phyloP scores from a whole-genome alignment of 305 asterid species.

The Plantago coronopus region DNA sequence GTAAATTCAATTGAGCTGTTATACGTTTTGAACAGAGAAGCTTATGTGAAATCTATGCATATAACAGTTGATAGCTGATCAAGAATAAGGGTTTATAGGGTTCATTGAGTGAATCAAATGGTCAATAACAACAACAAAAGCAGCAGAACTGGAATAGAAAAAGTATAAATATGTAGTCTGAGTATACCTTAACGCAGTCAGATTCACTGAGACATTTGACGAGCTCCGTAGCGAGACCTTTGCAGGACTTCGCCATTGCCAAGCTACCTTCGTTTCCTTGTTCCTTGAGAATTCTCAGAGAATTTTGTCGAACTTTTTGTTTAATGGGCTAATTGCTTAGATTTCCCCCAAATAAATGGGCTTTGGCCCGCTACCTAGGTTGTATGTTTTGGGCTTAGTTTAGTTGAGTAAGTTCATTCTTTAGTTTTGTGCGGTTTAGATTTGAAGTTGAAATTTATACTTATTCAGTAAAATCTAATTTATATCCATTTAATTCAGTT shows the following conservation, averaged over 20 bases:
- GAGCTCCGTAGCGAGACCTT: conserved; percentile 83
- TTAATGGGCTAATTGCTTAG: background rate
- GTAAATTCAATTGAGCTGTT: too few species aligned
- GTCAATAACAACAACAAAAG: too few species aligned
- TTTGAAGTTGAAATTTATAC: too few species aligned
- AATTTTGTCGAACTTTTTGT: too few species aligned
- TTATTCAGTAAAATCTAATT: too few species aligned
- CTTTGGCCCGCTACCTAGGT: background rate
- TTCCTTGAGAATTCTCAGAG: background rate
- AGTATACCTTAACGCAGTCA: conserved; percentile 70
- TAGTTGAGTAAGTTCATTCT: too few species aligned
- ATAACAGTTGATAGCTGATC: background rate
- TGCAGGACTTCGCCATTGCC: conserved; percentile 80
- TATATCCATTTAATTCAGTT: too few species aligned
- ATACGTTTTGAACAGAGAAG: too few species aligned
- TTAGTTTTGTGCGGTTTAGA: too few species aligned
- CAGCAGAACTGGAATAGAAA: background rate
- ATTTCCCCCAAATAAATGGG: background rate
- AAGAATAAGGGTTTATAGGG: background rate
- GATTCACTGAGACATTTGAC: conserved; percentile 94
- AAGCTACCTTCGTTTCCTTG: background rate
- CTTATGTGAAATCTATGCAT: background rate
- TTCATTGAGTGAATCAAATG: background rate
- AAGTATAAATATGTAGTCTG: background rate
- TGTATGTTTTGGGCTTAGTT: too few species aligned